Percentiles rank a stretch among this genome's conserved stretches.
Evolutionary conservation across 768 basidiomycete species (phyloP).

Genomic region (Amanita muscaria): DNA sequence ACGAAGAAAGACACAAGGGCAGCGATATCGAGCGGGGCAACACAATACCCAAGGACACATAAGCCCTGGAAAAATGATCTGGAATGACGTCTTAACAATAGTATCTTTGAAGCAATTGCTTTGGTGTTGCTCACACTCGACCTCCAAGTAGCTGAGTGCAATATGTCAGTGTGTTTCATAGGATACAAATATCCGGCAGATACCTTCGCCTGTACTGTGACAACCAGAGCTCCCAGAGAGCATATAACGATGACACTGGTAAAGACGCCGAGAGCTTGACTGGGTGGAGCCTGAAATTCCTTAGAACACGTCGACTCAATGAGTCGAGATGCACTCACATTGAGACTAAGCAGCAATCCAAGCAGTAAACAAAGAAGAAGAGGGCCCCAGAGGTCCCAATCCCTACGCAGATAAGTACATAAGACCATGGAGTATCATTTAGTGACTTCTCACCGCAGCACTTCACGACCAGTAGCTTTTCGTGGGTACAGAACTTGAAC

Average conservation of each 20-base stretch:
- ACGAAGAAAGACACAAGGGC: slow-evolving; percentile 84
- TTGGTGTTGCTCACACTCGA: slow-evolving; percentile 59
- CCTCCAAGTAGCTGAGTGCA: slow-evolving; percentile 60
- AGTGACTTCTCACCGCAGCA: slow-evolving; percentile 48
- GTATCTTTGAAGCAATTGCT: neutral
- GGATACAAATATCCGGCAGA: slow-evolving; percentile 10
- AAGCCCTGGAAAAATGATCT: slow-evolving; percentile 96
- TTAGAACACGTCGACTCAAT: no score
- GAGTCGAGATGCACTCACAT: slow-evolving; percentile 46
- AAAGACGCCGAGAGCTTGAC: slow-evolving; percentile 83
- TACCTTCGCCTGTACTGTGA: slow-evolving; percentile 95
- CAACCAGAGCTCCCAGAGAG: slow-evolving; percentile 80
- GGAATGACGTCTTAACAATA: slow-evolving; percentile 3
- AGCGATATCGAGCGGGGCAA: slow-evolving; percentile 88
- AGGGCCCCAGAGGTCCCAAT: slow-evolving; percentile 99
- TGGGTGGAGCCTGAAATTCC: slow-evolving; percentile 83
- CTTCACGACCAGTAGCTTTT: slow-evolving; percentile 64
- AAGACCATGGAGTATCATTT: neutral
- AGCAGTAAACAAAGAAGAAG: slow-evolving; percentile 73
- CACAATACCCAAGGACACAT: slow-evolving; percentile 91
- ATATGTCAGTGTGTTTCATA: slow-evolving; percentile 1
- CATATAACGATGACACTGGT: slow-evolving; percentile 92
- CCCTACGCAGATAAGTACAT: slow-evolving; percentile 42
- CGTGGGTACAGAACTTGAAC: slow-evolving; percentile 91
- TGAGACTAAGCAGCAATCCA: slow-evolving; percentile 79